phyloP scores from a whole-genome alignment of 495 filamentous ascomycete genomes.

The Thermochaetoides thermophila region DNA sequence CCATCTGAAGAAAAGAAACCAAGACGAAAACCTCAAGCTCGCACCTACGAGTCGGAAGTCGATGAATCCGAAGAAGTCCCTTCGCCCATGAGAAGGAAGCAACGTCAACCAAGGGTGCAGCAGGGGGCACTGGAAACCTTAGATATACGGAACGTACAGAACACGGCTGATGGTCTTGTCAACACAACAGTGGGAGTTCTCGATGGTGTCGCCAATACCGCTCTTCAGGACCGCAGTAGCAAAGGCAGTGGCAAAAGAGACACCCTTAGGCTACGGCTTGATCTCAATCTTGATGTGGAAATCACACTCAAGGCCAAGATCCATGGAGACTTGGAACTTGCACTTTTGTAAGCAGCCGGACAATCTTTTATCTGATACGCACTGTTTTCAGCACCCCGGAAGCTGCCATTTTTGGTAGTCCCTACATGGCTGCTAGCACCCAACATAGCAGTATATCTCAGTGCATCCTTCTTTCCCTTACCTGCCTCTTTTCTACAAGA shows the following conservation, averaged over 20 bases:
- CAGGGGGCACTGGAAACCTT: no score
- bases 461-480: slow-evolving; percentile 2
- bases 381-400: no score
- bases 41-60: slow-evolving; percentile 27
- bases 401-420: no score
- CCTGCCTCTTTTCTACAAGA: slow-evolving; percentile 1
- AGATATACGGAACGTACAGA: slow-evolving; percentile 45
- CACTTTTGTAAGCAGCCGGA: slow-evolving; percentile 65
- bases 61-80: slow-evolving; percentile 27
- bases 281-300: slow-evolving; percentile 80
- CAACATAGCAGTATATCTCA: no score
- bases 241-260: slow-evolving; percentile 41
- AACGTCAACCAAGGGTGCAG: no score
- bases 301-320: slow-evolving; percentile 88
- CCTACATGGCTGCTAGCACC: no score
- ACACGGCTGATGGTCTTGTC: slow-evolving; percentile 49
- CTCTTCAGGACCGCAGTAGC: slow-evolving; percentile 28
- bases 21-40: slow-evolving; percentile 15
- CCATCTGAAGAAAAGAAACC: slow-evolving; percentile 20
- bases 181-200: slow-evolving; percentile 40
- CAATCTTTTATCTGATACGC: neutral
- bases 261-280: slow-evolving; percentile 60
- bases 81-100: no score
- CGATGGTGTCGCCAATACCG: slow-evolving; percentile 41
- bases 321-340: slow-evolving; percentile 75